These are phyloP conservation scores for Waltergamsia citrina DNA, from an alignment of 2,329 filamentous ascomycete species.

Conservation along the genomic window DNA sequence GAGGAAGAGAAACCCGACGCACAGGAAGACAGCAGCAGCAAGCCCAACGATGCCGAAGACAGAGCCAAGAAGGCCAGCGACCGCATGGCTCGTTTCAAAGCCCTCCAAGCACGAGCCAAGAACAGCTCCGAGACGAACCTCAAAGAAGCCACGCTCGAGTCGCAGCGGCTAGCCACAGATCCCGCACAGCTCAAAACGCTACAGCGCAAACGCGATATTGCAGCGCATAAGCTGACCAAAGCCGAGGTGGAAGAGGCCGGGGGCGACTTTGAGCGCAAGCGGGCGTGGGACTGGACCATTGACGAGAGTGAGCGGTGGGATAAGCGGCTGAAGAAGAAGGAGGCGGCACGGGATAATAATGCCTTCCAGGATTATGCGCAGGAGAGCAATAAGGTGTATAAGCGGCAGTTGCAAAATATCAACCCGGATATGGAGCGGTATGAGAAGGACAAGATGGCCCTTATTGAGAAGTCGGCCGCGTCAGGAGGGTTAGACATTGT, in stretches of 20 bases:
- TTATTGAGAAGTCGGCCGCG: constrained; percentile 75
- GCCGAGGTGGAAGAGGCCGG: constrained; percentile 77
- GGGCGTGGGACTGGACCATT: constrained; percentile 97
- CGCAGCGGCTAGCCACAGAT: constrained; percentile 69
- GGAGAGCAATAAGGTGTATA: constrained; percentile 88
- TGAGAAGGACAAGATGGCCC: constrained; percentile 74
- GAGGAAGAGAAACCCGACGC: constrained; percentile 1
- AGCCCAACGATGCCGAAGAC: constrained; percentile 11
- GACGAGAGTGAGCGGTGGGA: constrained; percentile 96
- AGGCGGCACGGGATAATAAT: constrained; percentile 69
- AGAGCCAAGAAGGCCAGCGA: constrained; percentile 47
- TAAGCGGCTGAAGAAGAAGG: constrained; percentile 78
- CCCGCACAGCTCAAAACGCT: constrained; percentile 68
- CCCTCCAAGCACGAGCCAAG: constrained; percentile 73
- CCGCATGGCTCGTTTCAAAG: constrained; percentile 74
- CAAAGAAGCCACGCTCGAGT: constrained; percentile 75
- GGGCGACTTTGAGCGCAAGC: constrained; percentile 93
- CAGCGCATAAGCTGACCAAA: constrained; percentile 87
- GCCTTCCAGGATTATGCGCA: constrained; percentile 84
- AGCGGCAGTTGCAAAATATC: constrained; percentile 74
- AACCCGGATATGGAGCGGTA: constrained; percentile 75
- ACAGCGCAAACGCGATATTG: constrained; percentile 78
- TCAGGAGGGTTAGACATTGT: constrained; percentile 84
- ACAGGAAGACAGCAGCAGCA: constrained; percentile 6
- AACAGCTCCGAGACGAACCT: constrained; percentile 64